These are phyloP conservation scores for Aspergillus nomiae DNA, from an alignment of 2,329 filamentous ascomycete species.

Conservation along the genomic window DNA sequence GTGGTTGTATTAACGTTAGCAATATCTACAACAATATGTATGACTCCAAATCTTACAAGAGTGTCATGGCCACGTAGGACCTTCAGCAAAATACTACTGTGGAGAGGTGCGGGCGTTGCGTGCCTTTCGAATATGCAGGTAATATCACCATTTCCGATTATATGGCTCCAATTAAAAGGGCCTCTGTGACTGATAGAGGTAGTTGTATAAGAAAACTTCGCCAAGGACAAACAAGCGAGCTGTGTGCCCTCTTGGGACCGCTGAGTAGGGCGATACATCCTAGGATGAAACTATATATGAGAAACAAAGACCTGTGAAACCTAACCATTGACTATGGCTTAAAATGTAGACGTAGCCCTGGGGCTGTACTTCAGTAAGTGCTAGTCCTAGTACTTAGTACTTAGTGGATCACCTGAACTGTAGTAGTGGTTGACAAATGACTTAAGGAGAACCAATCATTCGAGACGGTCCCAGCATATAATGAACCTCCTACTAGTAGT, in stretches of 20 bases:
- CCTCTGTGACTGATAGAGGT: slow-evolving; percentile 38
- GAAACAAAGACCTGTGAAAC: background rate
- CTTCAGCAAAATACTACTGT: slow-evolving; percentile 31
- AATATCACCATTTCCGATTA: slow-evolving; percentile 40
- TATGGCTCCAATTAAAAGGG: slow-evolving; percentile 48
- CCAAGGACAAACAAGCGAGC: slow-evolving; percentile 30
- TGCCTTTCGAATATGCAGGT: slow-evolving; percentile 38
- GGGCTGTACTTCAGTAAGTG: background rate
- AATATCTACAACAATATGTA: background rate
- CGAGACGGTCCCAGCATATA: background rate
- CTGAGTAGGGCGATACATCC: slow-evolving; percentile 19
- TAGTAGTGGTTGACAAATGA: background rate
- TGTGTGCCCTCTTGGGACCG: slow-evolving; percentile 12
- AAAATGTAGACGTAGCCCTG: background rate
- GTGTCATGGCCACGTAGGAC: slow-evolving; percentile 36
- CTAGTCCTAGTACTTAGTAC: background rate
- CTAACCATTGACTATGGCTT: background rate
- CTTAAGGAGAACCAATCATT: background rate
- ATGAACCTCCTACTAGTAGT: background rate
- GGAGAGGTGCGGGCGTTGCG: slow-evolving; percentile 7
- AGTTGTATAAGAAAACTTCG: slow-evolving; percentile 50
- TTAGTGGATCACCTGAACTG: background rate
- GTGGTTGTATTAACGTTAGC: background rate
- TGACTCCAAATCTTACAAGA: slow-evolving; percentile 34
- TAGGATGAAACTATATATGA: background rate